phyloP scores from a whole-genome alignment of 2,329 filamentous ascomycete genomes.

The Hymenoscyphus fraxineus region DNA sequence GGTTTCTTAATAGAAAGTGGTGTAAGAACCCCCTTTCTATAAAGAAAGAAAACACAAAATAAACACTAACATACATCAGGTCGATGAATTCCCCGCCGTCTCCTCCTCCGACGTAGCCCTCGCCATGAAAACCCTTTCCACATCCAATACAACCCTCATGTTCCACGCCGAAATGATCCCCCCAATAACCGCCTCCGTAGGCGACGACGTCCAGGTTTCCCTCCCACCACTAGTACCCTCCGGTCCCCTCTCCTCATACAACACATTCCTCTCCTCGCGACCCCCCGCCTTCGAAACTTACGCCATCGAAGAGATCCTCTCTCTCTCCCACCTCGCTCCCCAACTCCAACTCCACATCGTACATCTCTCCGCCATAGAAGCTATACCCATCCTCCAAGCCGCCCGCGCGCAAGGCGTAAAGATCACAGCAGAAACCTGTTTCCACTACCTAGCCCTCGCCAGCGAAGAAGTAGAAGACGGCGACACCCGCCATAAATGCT shows the following conservation, averaged over 20 bases:
- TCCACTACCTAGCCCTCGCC: constrained; percentile 68
- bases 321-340: constrained; percentile 74
- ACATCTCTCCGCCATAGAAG: constrained; percentile 65
- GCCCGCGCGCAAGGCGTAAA: constrained; percentile 60
- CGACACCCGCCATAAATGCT: constrained; percentile 72
- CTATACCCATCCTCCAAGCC: constrained; percentile 61
- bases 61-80: constrained; percentile 45
- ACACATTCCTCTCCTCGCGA: constrained; percentile 86
- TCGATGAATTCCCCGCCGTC: constrained; percentile 95
- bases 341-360: constrained; percentile 84
- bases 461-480: constrained; percentile 63
- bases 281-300: constrained; percentile 88
- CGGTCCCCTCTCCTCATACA: constrained; percentile 73
- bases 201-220: constrained; percentile 69
- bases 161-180: constrained; percentile 99
- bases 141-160: constrained; percentile 87
- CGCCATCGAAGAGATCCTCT: constrained; percentile 82
- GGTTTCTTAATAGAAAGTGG: constrained; percentile 96
- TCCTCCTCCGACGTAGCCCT: constrained; percentile 71
- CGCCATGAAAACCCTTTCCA: constrained; percentile 76
- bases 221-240: constrained; percentile 65
- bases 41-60: background rate
- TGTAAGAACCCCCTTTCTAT: constrained; percentile 50
- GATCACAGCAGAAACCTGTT: constrained; percentile 74
- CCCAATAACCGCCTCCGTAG: constrained; percentile 74